These are phyloP conservation scores for Neofusicoccum sp. DNA, from an alignment of 2,329 filamentous ascomycete genomes.

Conservation along the genomic window DNA sequence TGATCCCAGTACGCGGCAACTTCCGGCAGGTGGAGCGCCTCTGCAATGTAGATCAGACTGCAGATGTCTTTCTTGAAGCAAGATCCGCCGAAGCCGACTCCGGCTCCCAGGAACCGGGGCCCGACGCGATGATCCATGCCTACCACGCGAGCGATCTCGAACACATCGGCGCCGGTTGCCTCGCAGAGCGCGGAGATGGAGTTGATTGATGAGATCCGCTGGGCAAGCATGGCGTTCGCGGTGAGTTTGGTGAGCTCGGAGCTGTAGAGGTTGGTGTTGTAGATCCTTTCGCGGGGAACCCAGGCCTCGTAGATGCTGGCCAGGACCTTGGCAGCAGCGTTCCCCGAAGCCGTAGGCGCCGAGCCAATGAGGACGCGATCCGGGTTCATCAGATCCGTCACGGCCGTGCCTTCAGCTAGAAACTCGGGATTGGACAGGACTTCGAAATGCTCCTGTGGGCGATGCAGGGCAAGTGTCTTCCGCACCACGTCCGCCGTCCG, in stretches of 20 bases:
- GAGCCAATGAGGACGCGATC: constrained; percentile 76
- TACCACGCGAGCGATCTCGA: constrained; percentile 66
- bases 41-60: constrained; percentile 70
- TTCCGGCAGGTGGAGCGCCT: constrained; percentile 66
- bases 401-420: constrained; percentile 72
- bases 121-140: constrained; percentile 72
- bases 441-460: constrained; percentile 66
- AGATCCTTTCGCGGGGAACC: constrained; percentile 65
- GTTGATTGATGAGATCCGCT: constrained; percentile 79
- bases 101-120: constrained; percentile 69
- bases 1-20: constrained; percentile 74
- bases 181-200: constrained; percentile 79
- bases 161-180: constrained; percentile 70
- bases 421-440: constrained; percentile 82
- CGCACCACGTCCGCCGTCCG: constrained; percentile 68
- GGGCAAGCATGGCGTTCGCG: constrained; percentile 76
- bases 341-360: constrained; percentile 58
- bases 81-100: constrained; percentile 74
- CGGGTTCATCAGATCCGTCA: constrained; percentile 67
- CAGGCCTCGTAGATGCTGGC: constrained; percentile 67
- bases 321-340: constrained; percentile 61
- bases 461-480: constrained; percentile 63
- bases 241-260: constrained; percentile 77
- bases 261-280: constrained; percentile 73
- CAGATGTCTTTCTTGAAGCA: constrained; percentile 82